Evolutionary conservation across 164 flowering plant genomes (phyloP).

Genomic region (Vitis vinifera): DNA sequence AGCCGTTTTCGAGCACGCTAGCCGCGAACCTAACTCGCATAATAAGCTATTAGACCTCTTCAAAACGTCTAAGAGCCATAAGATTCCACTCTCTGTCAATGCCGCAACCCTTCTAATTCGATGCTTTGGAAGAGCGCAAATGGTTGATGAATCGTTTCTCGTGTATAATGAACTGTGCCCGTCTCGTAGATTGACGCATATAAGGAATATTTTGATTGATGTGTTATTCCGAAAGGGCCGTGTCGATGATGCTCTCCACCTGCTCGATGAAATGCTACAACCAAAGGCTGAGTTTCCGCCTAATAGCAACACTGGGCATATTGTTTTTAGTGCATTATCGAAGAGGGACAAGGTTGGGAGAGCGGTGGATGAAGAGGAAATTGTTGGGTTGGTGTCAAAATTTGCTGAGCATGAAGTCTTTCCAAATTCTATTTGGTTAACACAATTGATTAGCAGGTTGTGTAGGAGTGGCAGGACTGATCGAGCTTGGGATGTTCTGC

Average conservation of each 20-base stretch:
- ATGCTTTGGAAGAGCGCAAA: slow-evolving; percentile 32
- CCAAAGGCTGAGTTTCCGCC: slow-evolving; percentile 29
- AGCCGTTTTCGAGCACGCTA: slow-evolving; percentile 49
- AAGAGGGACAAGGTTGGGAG: slow-evolving; percentile 21
- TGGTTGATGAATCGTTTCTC: slow-evolving; percentile 37
- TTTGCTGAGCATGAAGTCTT: slow-evolving; percentile 42
- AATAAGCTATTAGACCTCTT: slow-evolving; percentile 34
- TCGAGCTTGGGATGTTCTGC: slow-evolving; percentile 61
- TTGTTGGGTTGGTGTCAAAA: slow-evolving; percentile 32
- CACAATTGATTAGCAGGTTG: slow-evolving; percentile 45
- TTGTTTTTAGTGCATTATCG: slow-evolving; percentile 41
- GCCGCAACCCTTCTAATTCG: slow-evolving; percentile 42
- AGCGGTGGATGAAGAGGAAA: slow-evolving; percentile 25
- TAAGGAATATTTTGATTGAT: slow-evolving; percentile 43
- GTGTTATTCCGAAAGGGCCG: slow-evolving; percentile 28
- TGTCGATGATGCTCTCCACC: slow-evolving; percentile 33
- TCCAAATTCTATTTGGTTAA: slow-evolving; percentile 33
- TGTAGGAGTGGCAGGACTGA: slow-evolving; percentile 34
- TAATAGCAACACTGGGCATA: slow-evolving; percentile 37
- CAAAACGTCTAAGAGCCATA: slow-evolving; percentile 27
- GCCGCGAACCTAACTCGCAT: slow-evolving; percentile 27
- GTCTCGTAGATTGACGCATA: slow-evolving; percentile 25
- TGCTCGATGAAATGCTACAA: slow-evolving; percentile 69
- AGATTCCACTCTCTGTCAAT: slow-evolving; percentile 32
- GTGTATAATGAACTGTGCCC: slow-evolving; percentile 40